Conservation (phyloP, 352 stramenopile species). For the Aphanomyces cochlioides region DNA sequence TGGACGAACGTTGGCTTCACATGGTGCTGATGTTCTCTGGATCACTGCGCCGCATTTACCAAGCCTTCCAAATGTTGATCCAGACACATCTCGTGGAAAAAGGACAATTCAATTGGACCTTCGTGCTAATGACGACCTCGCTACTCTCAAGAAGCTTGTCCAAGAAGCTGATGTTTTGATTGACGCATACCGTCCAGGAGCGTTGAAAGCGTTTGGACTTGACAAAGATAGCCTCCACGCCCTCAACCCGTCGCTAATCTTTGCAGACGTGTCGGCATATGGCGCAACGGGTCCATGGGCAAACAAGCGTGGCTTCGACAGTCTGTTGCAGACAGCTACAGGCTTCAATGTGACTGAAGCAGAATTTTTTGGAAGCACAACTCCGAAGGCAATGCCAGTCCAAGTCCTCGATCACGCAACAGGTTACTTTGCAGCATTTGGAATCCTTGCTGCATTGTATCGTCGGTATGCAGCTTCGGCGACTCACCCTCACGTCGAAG, state of each 20-base stretch:
- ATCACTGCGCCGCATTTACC: slow-evolving; percentile 28
- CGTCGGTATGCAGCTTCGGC: neutral
- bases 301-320: slow-evolving; percentile 32
- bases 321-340: slow-evolving; percentile 22
- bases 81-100: slow-evolving; percentile 28
- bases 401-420: slow-evolving; percentile 27
- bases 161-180: slow-evolving; percentile 23
- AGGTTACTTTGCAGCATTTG: slow-evolving; percentile 29
- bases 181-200: slow-evolving; percentile 28
- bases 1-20: slow-evolving; percentile 20
- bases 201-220: slow-evolving; percentile 15
- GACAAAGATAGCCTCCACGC: slow-evolving; percentile 4
- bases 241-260: slow-evolving; percentile 18
- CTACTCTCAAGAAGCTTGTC: slow-evolving; percentile 23
- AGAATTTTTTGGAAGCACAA: neutral
- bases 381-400: slow-evolving; percentile 15
- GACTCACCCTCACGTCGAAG: slow-evolving; percentile 4
- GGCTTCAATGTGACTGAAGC: slow-evolving; percentile 25
- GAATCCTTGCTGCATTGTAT: slow-evolving; percentile 24
- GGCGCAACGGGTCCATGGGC: slow-evolving; percentile 22
- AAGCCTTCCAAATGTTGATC: slow-evolving; percentile 1
- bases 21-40: slow-evolving; percentile 29
- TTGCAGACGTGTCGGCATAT: slow-evolving; percentile 24
- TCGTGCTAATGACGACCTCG: neutral
- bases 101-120: slow-evolving; percentile 27